Percentiles rank a stretch among this genome's conserved stretches.
Evolutionary conservation across 306 rosid species (phyloP).

Genomic region (Abrus pulchellus): DNA sequence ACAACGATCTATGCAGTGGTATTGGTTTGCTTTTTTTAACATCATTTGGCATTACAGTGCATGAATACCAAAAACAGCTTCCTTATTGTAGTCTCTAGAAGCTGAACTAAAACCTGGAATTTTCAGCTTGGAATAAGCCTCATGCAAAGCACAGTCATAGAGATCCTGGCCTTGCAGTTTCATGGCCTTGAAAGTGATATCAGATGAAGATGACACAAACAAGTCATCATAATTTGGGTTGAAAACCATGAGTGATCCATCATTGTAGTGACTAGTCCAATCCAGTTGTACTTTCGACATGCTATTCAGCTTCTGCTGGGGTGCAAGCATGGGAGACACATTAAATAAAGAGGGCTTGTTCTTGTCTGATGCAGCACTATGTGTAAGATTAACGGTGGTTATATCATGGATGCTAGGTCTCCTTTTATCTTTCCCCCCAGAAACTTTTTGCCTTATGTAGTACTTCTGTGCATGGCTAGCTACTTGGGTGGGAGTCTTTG

Average conservation of each 20-base stretch:
- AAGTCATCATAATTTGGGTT: conserved; percentile 58
- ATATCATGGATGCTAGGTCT: conserved; percentile 97
- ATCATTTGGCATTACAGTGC: conserved; percentile 50
- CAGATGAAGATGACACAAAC: conserved; percentile 60
- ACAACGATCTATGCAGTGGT: conserved; percentile 39
- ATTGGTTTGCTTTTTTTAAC: conserved; percentile 39
- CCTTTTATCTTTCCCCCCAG: conserved; percentile 88
- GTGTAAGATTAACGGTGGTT: conserved; percentile 77
- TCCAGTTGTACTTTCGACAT: conserved; percentile 51
- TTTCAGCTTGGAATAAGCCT: conserved; percentile 60
- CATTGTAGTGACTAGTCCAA: conserved; percentile 53
- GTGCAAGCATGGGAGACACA: conserved; percentile 52
- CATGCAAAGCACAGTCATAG: conserved; percentile 59
- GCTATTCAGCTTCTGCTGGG: conserved; percentile 54
- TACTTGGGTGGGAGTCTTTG: conserved; percentile 68
- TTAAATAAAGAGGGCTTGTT: conserved; percentile 50
- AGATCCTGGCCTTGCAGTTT: conserved; percentile 63
- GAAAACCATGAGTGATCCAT: conserved; percentile 62
- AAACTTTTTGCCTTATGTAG: conserved; percentile 85
- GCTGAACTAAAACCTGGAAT: conserved; percentile 55
- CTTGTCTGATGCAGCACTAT: conserved; percentile 54
- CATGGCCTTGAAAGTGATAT: conserved; percentile 51
- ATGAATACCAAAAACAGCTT: conserved; percentile 49
- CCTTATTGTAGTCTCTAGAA: conserved; percentile 63
- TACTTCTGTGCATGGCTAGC: conserved; percentile 80